Evolutionary conservation across 2,329 filamentous ascomycete genomes (phyloP).

Genomic region (Colletotrichum filicis): DNA sequence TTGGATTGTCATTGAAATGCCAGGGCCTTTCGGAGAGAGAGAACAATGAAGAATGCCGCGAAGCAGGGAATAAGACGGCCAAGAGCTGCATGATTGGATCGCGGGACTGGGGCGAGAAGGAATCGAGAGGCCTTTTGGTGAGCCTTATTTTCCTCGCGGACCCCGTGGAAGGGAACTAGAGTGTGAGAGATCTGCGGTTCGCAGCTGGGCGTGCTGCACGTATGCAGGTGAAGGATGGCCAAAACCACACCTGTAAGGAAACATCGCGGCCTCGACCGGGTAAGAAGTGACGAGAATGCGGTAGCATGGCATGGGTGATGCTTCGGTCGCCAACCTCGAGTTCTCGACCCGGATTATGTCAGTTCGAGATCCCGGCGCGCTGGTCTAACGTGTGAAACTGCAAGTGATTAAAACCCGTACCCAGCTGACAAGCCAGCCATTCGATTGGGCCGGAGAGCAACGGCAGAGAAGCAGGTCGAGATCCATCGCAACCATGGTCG

Average conservation of each 20-base stretch:
- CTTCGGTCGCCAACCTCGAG: conserved; percentile 2
- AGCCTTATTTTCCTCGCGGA: conserved; percentile 19
- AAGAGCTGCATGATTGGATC: background rate
- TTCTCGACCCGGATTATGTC: background rate
- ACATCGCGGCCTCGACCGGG: background rate
- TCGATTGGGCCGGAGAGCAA: conserved; percentile 4
- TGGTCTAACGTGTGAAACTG: conserved; percentile 5
- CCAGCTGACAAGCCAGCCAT: background rate
- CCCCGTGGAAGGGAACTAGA: background rate
- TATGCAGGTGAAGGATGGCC: background rate
- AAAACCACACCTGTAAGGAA: background rate
- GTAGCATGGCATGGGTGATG: background rate
- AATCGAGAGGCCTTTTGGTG: background rate
- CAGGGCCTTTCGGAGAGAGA: conserved; percentile 8
- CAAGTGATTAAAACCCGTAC: conserved; percentile 20
- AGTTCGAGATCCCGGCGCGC: background rate
- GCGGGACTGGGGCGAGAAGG: background rate
- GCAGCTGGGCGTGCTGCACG: background rate
- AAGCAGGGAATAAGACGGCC: conserved; percentile 5
- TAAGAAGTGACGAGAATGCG: background rate
- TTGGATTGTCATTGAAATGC: background rate
- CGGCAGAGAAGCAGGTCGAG: conserved; percentile 2
- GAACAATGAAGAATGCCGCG: background rate
- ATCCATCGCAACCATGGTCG: background rate
- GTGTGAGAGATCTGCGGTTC: conserved; percentile 13